phyloP scores from a whole-genome alignment of 108 stramenopile genomes.

The Pseudonitzschia pungens region DNA sequence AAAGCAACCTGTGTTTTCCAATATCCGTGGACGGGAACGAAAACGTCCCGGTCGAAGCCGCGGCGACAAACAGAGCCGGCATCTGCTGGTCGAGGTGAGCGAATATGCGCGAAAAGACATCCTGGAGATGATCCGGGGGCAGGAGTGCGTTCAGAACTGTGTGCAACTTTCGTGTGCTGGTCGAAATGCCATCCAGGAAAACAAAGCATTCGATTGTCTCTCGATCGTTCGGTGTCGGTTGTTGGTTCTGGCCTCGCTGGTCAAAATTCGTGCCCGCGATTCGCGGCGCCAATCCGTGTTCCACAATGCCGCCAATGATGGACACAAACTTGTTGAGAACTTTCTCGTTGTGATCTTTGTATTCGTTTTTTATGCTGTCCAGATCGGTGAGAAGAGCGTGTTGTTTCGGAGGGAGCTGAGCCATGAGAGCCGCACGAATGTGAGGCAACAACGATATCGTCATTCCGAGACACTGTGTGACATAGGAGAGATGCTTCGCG shows the following conservation, averaged over 20 bases:
- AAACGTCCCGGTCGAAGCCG: conserved; percentile 48
- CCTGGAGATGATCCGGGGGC: conserved; percentile 89
- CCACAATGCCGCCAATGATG: conserved; percentile 94
- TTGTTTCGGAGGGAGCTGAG: conserved; percentile 90
- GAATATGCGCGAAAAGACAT: conserved; percentile 93
- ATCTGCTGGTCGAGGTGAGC: conserved; percentile 83
- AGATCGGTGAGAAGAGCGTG: conserved; percentile 85
- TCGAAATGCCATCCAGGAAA: conserved; percentile 88
- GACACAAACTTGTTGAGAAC: conserved; percentile 94
- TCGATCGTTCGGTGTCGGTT: conserved; percentile 16
- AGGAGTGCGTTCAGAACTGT: conserved; percentile 86
- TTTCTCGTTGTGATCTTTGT: conserved; percentile 88
- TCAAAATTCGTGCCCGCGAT: conserved; percentile 78
- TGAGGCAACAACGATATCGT: conserved; percentile 87
- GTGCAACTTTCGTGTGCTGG: conserved; percentile 90
- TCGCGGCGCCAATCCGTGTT: conserved; percentile 72
- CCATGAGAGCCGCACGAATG: conserved; percentile 89
- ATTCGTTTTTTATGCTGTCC: conserved; percentile 90
- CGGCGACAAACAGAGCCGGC: conserved; percentile 57
- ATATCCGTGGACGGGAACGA: conserved; percentile 64
- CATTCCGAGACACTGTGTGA: conserved; percentile 89
- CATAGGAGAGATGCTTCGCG: conserved; percentile 93
- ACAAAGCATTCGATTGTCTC: conserved; percentile 46
- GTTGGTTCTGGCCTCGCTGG: conserved; percentile 41
- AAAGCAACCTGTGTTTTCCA: conserved; percentile 68